phyloP scores from a whole-genome alignment of 176 grass and related monocot genomes.

The Hyparrhenia diplandra region DNA sequence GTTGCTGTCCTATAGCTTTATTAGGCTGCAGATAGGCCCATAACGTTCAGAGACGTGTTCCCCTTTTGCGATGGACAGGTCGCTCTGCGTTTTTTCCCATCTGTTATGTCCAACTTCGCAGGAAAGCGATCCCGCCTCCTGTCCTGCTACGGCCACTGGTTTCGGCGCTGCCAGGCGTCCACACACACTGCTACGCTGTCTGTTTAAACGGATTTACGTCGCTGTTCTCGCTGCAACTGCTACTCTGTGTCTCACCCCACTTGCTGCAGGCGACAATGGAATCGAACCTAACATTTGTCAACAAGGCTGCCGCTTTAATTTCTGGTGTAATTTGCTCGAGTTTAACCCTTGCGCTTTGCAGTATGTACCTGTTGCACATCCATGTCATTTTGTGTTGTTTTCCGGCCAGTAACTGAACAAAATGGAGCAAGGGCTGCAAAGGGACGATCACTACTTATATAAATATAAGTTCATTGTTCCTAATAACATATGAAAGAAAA shows the following conservation, averaged over 20 bases:
- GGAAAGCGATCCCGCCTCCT: slow-evolving; percentile 37
- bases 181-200: neutral
- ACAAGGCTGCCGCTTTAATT: neutral
- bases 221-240: slow-evolving; percentile 7
- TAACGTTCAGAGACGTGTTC: slow-evolving; percentile 19
- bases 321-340: neutral
- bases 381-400: neutral
- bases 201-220: slow-evolving; percentile 5
- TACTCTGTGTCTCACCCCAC: neutral
- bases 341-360: neutral
- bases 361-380: neutral
- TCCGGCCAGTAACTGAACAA: neutral
- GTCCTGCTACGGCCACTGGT: neutral
- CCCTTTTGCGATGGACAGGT: slow-evolving; percentile 36
- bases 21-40: neutral
- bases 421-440: neutral
- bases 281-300: slow-evolving; percentile 10
- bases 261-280: slow-evolving; percentile 18
- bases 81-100: slow-evolving; percentile 58
- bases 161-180: neutral
- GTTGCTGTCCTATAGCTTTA: slow-evolving; percentile 30
- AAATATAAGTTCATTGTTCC: neutral
- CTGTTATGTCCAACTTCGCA: slow-evolving; percentile 44
- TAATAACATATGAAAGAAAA: neutral
- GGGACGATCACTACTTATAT: neutral